Percentiles rank a stretch among this genome's conserved stretches.
Conservation (phyloP, 805 yeast species). For the Metschnikowia lachancei region DNA sequence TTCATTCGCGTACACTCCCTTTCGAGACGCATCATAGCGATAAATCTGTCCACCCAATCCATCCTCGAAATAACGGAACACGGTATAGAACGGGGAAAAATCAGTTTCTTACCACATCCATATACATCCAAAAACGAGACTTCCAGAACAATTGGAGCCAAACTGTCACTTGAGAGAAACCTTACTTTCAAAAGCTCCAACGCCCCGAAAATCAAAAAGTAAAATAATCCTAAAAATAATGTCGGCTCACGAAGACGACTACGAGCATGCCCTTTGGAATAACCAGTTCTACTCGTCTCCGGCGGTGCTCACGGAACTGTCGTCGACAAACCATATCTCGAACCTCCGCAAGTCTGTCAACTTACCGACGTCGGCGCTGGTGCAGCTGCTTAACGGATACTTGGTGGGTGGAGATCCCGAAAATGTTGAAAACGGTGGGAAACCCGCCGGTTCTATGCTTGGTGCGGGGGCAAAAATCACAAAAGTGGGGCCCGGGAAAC, state of each 20-base stretch:
- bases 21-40: constrained; percentile 2
- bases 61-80: not conserved
- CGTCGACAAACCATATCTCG: constrained; percentile 23
- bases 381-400: constrained; percentile 25
- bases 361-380: constrained; percentile 27
- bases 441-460: not conserved
- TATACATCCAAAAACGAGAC: too few species aligned
- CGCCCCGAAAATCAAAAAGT: too few species aligned
- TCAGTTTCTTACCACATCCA: not conserved
- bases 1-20: constrained; percentile 2
- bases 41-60: not conserved
- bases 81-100: not conserved
- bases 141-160: too few species aligned
- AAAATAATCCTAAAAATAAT: constrained; percentile 6
- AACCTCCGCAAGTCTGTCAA: constrained; percentile 29
- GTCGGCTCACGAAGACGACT: constrained; percentile 20
- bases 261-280: constrained; percentile 34
- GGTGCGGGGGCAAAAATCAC: not conserved
- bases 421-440: too few species aligned
- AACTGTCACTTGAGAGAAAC: too few species aligned
- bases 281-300: constrained; percentile 34
- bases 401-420: constrained; percentile 2
- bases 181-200: too few species aligned
- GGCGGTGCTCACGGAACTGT: constrained; percentile 20
- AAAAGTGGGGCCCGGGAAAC: too few species aligned